Evolutionary conservation across 352 stramenopile species (phyloP).

Genomic region (Pseudoperonospora humuli): DNA sequence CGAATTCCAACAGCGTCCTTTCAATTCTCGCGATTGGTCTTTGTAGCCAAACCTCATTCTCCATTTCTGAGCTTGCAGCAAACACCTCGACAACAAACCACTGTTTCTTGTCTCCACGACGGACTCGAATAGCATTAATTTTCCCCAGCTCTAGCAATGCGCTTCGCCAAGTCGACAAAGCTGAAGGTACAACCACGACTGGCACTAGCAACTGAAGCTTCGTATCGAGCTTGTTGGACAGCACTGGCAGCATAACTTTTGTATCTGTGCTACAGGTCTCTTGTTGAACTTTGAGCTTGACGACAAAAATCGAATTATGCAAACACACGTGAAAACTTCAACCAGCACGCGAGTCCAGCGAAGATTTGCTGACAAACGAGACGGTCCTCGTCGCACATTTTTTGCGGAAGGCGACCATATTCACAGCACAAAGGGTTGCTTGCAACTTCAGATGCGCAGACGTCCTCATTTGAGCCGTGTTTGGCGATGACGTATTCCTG

Average conservation of each 20-base stretch:
- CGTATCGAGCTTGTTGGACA: constrained; percentile 12
- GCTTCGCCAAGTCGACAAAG: constrained; percentile 7
- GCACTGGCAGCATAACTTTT: constrained; percentile 12
- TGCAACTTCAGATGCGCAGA: no score
- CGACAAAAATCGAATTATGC: no score
- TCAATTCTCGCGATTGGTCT: constrained; percentile 11
- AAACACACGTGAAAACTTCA: no score
- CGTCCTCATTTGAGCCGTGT: no score
- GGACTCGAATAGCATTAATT: constrained; percentile 7
- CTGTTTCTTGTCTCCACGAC: constrained; percentile 4
- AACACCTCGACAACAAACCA: constrained; percentile 14
- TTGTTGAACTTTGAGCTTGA: no score
- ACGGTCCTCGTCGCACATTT: no score
- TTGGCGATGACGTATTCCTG: no score
- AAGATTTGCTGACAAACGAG: no score
- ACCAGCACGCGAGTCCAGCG: no score
- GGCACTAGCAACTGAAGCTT: constrained; percentile 15
- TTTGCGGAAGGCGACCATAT: no score
- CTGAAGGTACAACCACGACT: constrained; percentile 1
- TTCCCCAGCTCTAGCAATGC: constrained; percentile 20
- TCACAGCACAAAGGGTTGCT: no score
- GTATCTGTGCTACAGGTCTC: no score
- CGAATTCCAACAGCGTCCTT: constrained; percentile 13
- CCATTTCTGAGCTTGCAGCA: background rate
- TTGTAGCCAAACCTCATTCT: constrained; percentile 1